Percentiles rank a stretch among this genome's conserved stretches.
These are phyloP conservation scores for Colletotrichum phormii DNA, from an alignment of 2,329 filamentous ascomycete genomes.

Conservation along the genomic window DNA sequence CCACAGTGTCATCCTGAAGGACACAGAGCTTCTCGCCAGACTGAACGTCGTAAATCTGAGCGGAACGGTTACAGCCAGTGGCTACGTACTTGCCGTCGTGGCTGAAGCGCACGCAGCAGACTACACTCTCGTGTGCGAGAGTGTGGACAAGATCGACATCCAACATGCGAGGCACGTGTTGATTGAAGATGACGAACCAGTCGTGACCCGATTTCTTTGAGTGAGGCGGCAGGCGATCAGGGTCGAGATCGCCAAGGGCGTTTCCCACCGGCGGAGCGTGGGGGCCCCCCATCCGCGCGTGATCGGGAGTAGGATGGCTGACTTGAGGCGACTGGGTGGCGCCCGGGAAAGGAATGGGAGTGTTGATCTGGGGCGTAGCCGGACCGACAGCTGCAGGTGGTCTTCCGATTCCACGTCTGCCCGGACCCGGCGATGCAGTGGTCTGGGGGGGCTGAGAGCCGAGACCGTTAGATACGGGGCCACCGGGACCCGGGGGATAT, in stretches of 20 bases:
- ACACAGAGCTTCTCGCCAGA: constrained; percentile 90
- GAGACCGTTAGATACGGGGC: constrained; percentile 75
- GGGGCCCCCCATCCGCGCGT: constrained; percentile 63
- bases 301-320: constrained; percentile 84
- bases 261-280: constrained; percentile 59
- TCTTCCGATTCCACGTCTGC: constrained; percentile 77
- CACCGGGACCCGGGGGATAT: constrained; percentile 66
- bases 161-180: constrained; percentile 85
- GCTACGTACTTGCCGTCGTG: constrained; percentile 95
- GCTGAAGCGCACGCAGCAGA: constrained; percentile 98
- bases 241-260: constrained; percentile 86
- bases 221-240: constrained; percentile 84
- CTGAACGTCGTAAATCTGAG: constrained; percentile 97
- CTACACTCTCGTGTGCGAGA: constrained; percentile 92
- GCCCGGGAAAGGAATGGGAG: constrained; percentile 86
- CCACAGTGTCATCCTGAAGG: constrained; percentile 88
- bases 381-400: constrained; percentile 74
- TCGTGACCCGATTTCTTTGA: constrained; percentile 91
- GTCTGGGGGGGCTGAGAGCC: constrained; percentile 84
- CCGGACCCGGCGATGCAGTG: constrained; percentile 87
- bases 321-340: constrained; percentile 87
- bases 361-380: constrained; percentile 92
- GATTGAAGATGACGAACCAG: constrained; percentile 98
- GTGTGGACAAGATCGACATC: constrained; percentile 97
- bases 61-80: constrained; percentile 97